phyloP scores from a whole-genome alignment of 2,329 filamentous ascomycete species.

The Fusarium sp. region DNA sequence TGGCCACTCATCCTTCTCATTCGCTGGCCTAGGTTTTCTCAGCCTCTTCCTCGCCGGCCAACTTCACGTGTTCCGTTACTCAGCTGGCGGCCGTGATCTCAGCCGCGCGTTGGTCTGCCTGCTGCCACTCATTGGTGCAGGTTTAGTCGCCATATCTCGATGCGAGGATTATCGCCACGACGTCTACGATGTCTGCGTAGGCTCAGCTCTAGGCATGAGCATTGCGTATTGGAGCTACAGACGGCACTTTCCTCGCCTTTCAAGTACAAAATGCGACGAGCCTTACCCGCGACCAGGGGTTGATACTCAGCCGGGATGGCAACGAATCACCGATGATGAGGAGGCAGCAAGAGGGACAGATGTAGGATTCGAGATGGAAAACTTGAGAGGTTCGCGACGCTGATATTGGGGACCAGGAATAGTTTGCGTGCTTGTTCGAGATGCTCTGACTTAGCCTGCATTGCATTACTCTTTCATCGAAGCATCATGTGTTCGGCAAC shows the following conservation, averaged over 20 bases:
- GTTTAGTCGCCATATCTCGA: slow-evolving; percentile 75
- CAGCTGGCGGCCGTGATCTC: slow-evolving; percentile 61
- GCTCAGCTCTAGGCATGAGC: slow-evolving; percentile 68
- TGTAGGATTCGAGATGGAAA: slow-evolving; percentile 55
- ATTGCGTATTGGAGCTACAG: slow-evolving; percentile 75
- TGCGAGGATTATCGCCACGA: slow-evolving; percentile 79
- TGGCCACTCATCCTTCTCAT: slow-evolving; percentile 83
- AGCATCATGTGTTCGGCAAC: background rate
- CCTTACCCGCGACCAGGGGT: slow-evolving; percentile 64
- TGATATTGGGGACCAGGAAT: slow-evolving; percentile 45
- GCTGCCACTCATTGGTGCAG: slow-evolving; percentile 69
- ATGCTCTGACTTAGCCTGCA: slow-evolving; percentile 13
- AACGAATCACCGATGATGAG: slow-evolving; percentile 66
- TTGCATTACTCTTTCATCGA: slow-evolving; percentile 19
- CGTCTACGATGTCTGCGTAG: slow-evolving; percentile 75
- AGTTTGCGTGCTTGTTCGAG: slow-evolving; percentile 31
- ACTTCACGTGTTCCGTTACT: slow-evolving; percentile 66
- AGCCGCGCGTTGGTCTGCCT: slow-evolving; percentile 68
- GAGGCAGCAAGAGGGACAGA: slow-evolving; percentile 54
- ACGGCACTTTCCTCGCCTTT: slow-evolving; percentile 70
- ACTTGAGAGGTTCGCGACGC: slow-evolving; percentile 41
- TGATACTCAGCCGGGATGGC: slow-evolving; percentile 52
- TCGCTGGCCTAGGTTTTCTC: slow-evolving; percentile 81
- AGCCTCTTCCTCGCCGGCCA: slow-evolving; percentile 77
- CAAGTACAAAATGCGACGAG: slow-evolving; percentile 65